These are phyloP conservation scores for Ballota nigra DNA, from an alignment of 257 asterid genomes.

Conservation along the genomic window DNA sequence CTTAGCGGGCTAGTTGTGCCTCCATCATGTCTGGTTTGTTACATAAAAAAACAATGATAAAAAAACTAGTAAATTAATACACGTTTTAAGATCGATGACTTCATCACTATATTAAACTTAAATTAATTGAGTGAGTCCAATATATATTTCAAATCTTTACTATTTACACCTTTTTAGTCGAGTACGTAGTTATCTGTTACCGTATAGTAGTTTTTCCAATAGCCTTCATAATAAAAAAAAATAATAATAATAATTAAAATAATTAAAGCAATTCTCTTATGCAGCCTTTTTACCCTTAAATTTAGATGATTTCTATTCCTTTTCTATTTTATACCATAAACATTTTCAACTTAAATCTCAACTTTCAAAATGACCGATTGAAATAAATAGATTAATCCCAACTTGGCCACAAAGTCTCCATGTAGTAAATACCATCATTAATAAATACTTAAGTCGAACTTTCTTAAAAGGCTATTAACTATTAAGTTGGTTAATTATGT, in stretches of 20 bases:
- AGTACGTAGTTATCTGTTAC: no score
- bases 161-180: not conserved
- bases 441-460: not conserved
- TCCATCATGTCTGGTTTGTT: conserved; percentile 25
- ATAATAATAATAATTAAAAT: no score
- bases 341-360: conserved; percentile 24
- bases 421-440: conserved; percentile 16
- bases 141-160: not conserved
- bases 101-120: conserved; percentile 18
- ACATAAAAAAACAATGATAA: not conserved
- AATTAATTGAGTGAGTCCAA: conserved; percentile 17
- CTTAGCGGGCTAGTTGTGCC: conserved; percentile 2
- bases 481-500: conserved; percentile 5
- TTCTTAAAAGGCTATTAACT: conserved; percentile 1
- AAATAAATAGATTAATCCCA: conserved; percentile 21
- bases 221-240: no score
- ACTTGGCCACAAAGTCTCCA: conserved; percentile 52
- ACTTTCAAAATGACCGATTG: conserved; percentile 26
- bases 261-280: no score
- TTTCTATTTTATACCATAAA: not conserved
- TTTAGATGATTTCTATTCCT: not conserved
- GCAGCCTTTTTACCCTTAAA: no score
- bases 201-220: no score
- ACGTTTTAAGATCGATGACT: conserved; percentile 9
- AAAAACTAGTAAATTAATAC: not conserved